Conservation (phyloP, 192 early-diverging fungal genomes). For the Coemansia sp. region DNA sequence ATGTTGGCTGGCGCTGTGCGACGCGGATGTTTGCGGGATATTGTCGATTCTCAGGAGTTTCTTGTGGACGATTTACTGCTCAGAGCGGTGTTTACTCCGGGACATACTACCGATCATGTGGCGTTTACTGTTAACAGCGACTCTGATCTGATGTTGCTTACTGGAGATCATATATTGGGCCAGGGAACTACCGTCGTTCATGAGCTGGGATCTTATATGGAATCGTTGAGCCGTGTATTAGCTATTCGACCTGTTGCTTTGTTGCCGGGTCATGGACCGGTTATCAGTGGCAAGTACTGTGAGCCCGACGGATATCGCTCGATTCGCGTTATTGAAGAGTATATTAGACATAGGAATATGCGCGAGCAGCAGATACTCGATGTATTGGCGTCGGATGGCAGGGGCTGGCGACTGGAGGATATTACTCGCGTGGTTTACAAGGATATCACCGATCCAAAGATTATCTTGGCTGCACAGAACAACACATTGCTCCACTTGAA, state of each 20-base stretch:
- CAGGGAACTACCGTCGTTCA: slow-evolving; percentile 83
- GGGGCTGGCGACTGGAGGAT: slow-evolving; percentile 31
- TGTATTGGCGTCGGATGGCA: slow-evolving; percentile 35
- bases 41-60: slow-evolving; percentile 67
- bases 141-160: slow-evolving; percentile 56
- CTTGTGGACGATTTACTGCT: slow-evolving; percentile 63
- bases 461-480: slow-evolving; percentile 39
- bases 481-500: slow-evolving; percentile 38
- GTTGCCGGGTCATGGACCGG: slow-evolving; percentile 82
- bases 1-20: slow-evolving; percentile 7
- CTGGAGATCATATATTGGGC: slow-evolving; percentile 83
- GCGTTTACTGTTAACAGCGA: slow-evolving; percentile 68
- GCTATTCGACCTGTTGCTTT: slow-evolving; percentile 47
- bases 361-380: slow-evolving; percentile 77
- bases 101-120: slow-evolving; percentile 82
- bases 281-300: slow-evolving; percentile 53
- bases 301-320: slow-evolving; percentile 50
- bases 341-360: slow-evolving; percentile 75
- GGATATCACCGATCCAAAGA: slow-evolving; percentile 33
- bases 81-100: slow-evolving; percentile 73
- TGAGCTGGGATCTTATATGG: slow-evolving; percentile 70
- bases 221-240: slow-evolving; percentile 62
- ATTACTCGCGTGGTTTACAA: slow-evolving; percentile 37
- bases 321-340: slow-evolving; percentile 65
- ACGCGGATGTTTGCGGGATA: slow-evolving; percentile 19